Evolutionary conservation across 257 asterid genomes (phyloP), one percentile per base, ranked within the genome.

Genomic region (Solanum appendiculatum): DNA sequence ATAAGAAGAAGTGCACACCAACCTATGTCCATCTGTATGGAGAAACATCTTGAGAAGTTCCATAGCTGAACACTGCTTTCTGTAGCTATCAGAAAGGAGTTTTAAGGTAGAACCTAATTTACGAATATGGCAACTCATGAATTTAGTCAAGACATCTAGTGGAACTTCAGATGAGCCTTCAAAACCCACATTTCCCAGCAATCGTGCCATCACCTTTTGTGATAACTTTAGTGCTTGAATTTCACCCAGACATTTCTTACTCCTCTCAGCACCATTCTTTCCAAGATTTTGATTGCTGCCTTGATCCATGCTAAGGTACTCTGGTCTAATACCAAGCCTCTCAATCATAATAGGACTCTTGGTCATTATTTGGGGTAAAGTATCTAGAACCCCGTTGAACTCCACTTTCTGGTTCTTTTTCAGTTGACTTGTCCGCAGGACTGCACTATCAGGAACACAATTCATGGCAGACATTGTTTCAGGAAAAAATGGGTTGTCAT

Each of bases 21-120:
- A 96, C 99, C 99, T 94, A 88, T 94, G 90, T 83, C 96, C 98
- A 51, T 95, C 86, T 73, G 95, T 91, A 44, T 92, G 98, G 92
- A 97, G 98, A 89, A 97, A 97, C 99, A 95, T 95, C 94, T 95
- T 96, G 42, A 97, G 80, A 89, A 97, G 90, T 89, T 96, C 99
- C 83, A 88, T 87, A 74, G 98, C 98, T 51, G 99, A 94, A 92
- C 96, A 97, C 92, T 97, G 98, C 88, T 94, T 94, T 91, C 91
- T 91, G 89, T 94, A 97, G 90, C 99, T 95, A 90, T 97, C 99
- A 44, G 96, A 60, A 63, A 97, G 96, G 88, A 94, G 92, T 92
- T 94, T 97, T 87, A 97, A 91, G 70, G 82, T 94, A 82, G 95
- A 88, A 34, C 99, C 99, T 86, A 97, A 92, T 93, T 97, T 96